These are phyloP conservation scores for Talaromyces sp. DNA, from an alignment of 2,329 filamentous ascomycete genomes.

Conservation along the genomic window DNA sequence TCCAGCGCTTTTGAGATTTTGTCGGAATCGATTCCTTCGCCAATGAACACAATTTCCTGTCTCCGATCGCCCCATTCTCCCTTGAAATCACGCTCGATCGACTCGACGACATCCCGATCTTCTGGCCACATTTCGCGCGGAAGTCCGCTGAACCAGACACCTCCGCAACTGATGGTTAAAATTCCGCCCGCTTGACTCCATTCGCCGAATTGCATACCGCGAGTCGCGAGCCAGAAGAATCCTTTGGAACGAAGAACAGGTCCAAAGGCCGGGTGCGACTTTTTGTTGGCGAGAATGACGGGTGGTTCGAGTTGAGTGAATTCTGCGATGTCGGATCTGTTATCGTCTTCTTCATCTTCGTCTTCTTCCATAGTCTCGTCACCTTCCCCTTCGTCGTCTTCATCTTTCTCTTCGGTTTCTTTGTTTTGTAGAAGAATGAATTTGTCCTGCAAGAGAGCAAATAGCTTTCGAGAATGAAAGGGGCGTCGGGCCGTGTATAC, in stretches of 20 bases:
- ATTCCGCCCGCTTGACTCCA: conserved; percentile 43
- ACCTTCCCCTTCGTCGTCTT: conserved; percentile 16
- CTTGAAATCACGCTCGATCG: conserved; percentile 47
- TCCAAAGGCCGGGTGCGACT: conserved; percentile 29
- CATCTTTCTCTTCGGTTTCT: conserved; percentile 23
- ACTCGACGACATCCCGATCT: conserved; percentile 42
- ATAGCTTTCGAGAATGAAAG: conserved; percentile 37
- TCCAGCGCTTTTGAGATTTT: conserved; percentile 53
- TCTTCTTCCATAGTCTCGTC: conserved; percentile 18
- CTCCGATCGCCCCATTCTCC: conserved; percentile 61
- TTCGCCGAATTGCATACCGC: conserved; percentile 38
- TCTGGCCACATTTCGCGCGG: conserved; percentile 48
- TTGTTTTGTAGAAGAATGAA: conserved; percentile 39
- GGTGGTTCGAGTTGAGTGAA: conserved; percentile 29
- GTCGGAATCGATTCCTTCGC: conserved; percentile 54
- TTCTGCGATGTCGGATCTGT: conserved; percentile 20
- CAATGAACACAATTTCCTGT: conserved; percentile 70
- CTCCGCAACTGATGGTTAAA: conserved; percentile 37
- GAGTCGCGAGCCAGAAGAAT: conserved; percentile 41
- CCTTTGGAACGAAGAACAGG: conserved; percentile 40
- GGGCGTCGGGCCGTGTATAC: conserved; percentile 60
- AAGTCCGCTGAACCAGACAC: conserved; percentile 55
- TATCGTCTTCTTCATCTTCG: conserved; percentile 11
- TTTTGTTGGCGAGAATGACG: conserved; percentile 34
- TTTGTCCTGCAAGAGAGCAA: conserved; percentile 39